Percentiles rank a stretch among this genome's conserved stretches.
Evolutionary conservation across 192 early-diverging fungal genomes (phyloP).

Genomic region (Coemansia sp.): DNA sequence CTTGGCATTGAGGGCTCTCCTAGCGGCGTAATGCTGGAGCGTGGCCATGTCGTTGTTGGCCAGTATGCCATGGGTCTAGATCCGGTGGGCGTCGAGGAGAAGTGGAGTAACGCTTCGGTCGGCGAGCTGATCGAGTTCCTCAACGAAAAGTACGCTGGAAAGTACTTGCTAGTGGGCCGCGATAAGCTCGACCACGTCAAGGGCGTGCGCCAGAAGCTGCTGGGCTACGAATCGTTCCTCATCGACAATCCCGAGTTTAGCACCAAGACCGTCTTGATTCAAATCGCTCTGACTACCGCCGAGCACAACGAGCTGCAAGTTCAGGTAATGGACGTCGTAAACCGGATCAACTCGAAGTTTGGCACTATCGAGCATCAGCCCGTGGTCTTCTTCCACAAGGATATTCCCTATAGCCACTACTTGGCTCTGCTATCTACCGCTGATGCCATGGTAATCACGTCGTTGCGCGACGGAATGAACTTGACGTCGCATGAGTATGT

Average conservation of each 20-base stretch:
- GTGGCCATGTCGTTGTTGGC: constrained; percentile 80
- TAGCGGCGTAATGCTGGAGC: constrained; percentile 79
- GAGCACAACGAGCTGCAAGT: constrained; percentile 89
- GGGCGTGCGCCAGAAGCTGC: constrained; percentile 93
- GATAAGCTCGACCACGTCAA: constrained; percentile 98
- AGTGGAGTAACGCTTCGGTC: constrained; percentile 71
- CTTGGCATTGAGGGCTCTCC: constrained; percentile 88
- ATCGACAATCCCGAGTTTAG: constrained; percentile 88
- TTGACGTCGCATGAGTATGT: constrained; percentile 94
- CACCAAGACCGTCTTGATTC: constrained; percentile 90
- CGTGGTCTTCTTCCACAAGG: constrained; percentile 89
- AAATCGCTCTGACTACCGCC: constrained; percentile 90
- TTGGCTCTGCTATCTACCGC: constrained; percentile 85
- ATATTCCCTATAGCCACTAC: constrained; percentile 91
- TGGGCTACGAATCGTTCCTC: constrained; percentile 91
- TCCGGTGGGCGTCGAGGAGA: constrained; percentile 70
- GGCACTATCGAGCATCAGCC: constrained; percentile 91
- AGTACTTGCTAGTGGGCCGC: constrained; percentile 90
- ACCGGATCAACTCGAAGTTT: constrained; percentile 90
- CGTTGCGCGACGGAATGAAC: constrained; percentile 97
- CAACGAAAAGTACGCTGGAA: constrained; percentile 87
- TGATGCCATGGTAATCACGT: constrained; percentile 88
- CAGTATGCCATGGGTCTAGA: constrained; percentile 98
- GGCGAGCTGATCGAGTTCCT: constrained; percentile 78
- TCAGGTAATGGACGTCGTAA: constrained; percentile 88